Evolutionary conservation across 768 basidiomycete species (phyloP).

Genomic region (Pholiota conissans): DNA sequence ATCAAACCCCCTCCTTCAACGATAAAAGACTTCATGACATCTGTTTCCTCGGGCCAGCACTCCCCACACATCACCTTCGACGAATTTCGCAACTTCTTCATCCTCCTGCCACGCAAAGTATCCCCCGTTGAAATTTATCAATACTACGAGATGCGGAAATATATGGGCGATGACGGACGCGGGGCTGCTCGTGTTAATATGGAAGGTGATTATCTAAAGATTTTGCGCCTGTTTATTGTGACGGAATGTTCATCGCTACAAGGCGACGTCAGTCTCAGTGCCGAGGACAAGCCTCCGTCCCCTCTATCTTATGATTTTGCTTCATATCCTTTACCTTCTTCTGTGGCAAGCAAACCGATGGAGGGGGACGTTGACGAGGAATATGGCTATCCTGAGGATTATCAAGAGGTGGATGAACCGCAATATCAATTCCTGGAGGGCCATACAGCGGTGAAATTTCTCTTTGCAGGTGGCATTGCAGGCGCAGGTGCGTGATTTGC

Average conservation of each 20-base stretch:
- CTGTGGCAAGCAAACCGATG: constrained; percentile 15
- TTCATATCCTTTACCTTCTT: constrained; percentile 7
- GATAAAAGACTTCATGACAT: constrained; percentile 80
- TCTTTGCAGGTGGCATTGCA: constrained; percentile 91
- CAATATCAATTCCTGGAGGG: constrained; percentile 63
- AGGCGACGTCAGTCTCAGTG: constrained; percentile 81
- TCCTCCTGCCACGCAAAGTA: constrained; percentile 79
- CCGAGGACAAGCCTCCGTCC: constrained; percentile 65
- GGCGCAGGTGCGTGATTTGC: constrained; percentile 73
- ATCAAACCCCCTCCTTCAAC: constrained; percentile 68
- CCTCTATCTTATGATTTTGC: constrained; percentile 20
- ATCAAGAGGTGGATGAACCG: constrained; percentile 58
- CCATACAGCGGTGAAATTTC: constrained; percentile 80
- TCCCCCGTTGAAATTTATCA: constrained; percentile 85
- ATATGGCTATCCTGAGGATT: constrained; percentile 44
- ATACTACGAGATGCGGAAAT: constrained; percentile 72
- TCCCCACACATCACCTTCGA: constrained; percentile 72
- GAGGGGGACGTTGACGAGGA: constrained; percentile 39
- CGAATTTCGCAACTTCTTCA: constrained; percentile 88
- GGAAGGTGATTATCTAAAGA: constrained; percentile 64
- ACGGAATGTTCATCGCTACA: constrained; percentile 5
- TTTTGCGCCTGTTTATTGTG: not conserved
- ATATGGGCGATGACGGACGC: constrained; percentile 72
- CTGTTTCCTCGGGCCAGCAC: constrained; percentile 70
- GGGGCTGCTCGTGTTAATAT: constrained; percentile 82